These are phyloP conservation scores for Aspergillus uvarum DNA, from an alignment of 2,329 filamentous ascomycete species.

Conservation along the genomic window DNA sequence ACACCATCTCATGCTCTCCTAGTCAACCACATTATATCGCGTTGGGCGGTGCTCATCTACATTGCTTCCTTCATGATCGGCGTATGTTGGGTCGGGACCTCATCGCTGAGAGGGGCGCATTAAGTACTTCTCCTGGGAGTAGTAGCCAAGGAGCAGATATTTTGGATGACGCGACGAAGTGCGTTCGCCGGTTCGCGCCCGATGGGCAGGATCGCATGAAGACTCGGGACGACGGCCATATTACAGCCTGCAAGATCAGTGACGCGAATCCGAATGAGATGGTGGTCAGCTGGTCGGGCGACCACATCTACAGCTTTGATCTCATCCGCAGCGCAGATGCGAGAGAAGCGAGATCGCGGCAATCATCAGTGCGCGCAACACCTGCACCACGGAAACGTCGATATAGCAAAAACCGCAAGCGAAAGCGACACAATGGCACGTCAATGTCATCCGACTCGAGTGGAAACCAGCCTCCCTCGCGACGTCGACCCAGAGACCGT, in stretches of 20 bases:
- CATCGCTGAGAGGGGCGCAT: constrained; percentile 53
- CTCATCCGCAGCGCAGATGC: constrained; percentile 60
- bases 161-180: constrained; percentile 61
- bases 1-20: constrained; percentile 67
- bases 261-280: constrained; percentile 68
- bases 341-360: constrained; percentile 39
- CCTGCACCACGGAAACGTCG: constrained; percentile 32
- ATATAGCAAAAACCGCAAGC: constrained; percentile 50
- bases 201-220: constrained; percentile 53
- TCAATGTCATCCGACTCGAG: constrained; percentile 46
- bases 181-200: constrained; percentile 66
- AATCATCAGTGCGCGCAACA: constrained; percentile 26
- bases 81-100: constrained; percentile 65
- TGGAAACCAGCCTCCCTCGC: constrained; percentile 48
- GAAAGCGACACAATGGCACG: constrained; percentile 55
- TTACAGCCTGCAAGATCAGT: constrained; percentile 70
- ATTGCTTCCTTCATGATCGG: constrained; percentile 68
- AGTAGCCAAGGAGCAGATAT: constrained; percentile 54
- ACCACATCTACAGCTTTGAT: constrained; percentile 67
- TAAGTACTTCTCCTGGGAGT: constrained; percentile 41
- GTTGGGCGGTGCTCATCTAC: constrained; percentile 65
- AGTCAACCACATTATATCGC: constrained; percentile 70
- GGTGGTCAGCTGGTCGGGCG: constrained; percentile 67
- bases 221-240: constrained; percentile 59
- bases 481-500: constrained; percentile 47